Evolutionary conservation across 306 rosid genomes (phyloP).

Genomic region (Glycine latifolia): DNA sequence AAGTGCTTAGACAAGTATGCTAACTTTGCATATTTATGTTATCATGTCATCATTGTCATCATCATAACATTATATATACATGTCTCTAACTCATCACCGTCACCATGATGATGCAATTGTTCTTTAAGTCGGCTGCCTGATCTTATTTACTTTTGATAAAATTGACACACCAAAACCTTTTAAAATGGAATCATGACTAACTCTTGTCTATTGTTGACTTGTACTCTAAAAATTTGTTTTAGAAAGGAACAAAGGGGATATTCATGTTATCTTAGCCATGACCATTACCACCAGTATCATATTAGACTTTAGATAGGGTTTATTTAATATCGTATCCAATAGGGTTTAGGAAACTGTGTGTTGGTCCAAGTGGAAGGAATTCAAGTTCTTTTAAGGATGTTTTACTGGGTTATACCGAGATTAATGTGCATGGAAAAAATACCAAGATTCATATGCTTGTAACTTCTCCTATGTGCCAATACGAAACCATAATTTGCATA

Average conservation of each 20-base stretch:
- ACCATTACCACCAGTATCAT: not conserved
- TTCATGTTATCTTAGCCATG: not conserved
- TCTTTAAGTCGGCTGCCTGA: not conserved
- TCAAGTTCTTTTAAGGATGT: not conserved
- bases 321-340: not conserved
- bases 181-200: not conserved
- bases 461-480: not conserved
- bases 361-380: not conserved
- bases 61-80: not conserved
- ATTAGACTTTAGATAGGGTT: not conserved
- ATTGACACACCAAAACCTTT: not conserved
- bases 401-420: not conserved
- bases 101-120: not conserved
- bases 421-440: too few relatives aligned
- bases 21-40: constrained; percentile 4
- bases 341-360: not conserved
- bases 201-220: not conserved
- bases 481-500: not conserved
- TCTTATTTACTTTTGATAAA: not conserved
- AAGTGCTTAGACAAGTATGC: constrained; percentile 96
- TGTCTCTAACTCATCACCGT: not conserved
- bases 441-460: too few relatives aligned
- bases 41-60: constrained; percentile 19
- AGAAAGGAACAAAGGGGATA: not conserved
- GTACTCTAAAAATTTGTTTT: not conserved